Base-by-base conservation (phyloP, 2,329 filamentous ascomycete species). In the Dendrostoma leiphaemia region DNA sequence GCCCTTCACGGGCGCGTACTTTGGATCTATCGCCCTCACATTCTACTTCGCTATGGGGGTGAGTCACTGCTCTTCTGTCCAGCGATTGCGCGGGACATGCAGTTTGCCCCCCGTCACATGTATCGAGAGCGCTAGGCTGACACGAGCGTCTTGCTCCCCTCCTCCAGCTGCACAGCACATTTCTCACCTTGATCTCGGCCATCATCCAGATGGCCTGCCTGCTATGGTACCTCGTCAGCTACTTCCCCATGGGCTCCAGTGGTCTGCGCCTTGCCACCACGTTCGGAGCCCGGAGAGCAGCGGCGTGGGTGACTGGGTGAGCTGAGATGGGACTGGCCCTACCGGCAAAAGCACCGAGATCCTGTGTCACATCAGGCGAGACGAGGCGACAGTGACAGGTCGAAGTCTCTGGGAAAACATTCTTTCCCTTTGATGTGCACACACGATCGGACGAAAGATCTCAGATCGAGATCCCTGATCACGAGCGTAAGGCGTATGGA, bases 201-300 rank as follows among this genome's bases (percentile, higher is more conserved):
- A 80, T 97, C 57, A 75, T 92, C 62, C 94, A 99, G 70, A 79
- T 97, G 51, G 85, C 86, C 50, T 89, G 88, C 59, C 77, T 97
- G 60, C 61, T 90, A 44, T 97, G 93, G 93, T 97, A 97, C 74
- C 80, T 97, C 44, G 86, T 97, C 71, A 96, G 90, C 73, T 99
- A 99, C 72, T 97, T 97, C 66, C 94, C 94, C 24, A 96, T 97
- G 92, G 94, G 94, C 37, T 90, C 89, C 54, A 89, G 87, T 52
- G 91, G 94, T 38, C 75, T 99, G 61, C 87, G 93, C 56, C 84
- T 96, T 62, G 91, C 91, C 54, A 90, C 91, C 40, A 85, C 85
- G 3, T 94, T 96, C 67, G 94, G 93, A 21, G 90, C 88, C 19
- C 87, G 86, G 67, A 83, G 92, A 66, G 89, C 95, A 34, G 83